Percentiles rank a stretch among this genome's conserved stretches.
These are phyloP conservation scores for Draba incana DNA, from an alignment of 345 rosid genomes.

Conservation along the genomic window DNA sequence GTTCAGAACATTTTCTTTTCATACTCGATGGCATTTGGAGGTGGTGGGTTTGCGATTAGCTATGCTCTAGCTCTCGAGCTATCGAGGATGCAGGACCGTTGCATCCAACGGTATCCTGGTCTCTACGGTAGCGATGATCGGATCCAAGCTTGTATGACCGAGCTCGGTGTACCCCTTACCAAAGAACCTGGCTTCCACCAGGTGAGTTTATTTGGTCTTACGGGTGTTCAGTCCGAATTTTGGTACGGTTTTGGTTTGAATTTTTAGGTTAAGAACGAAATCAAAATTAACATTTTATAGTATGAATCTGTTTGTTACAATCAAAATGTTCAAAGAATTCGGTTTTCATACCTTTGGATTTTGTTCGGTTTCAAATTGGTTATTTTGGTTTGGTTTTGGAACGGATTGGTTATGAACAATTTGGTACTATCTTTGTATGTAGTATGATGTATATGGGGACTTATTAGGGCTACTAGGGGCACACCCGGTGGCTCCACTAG, in stretches of 20 bases:
- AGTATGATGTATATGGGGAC: conserved; percentile 84
- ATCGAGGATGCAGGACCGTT: conserved; percentile 71
- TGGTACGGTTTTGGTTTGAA: no score
- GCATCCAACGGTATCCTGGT: conserved; percentile 79
- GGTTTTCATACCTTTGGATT: not conserved
- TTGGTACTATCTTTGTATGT: conserved; percentile 29
- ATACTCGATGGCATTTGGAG: conserved; percentile 81
- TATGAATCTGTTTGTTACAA: no score
- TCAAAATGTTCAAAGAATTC: no score
- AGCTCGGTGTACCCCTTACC: conserved; percentile 79
- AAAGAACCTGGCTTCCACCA: conserved; percentile 84
- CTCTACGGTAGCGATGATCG: conserved; percentile 85
- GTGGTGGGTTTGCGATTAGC: conserved; percentile 88
- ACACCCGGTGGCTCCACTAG: conserved; percentile 76
- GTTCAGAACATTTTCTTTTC: conserved; percentile 79
- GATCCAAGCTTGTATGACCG: conserved; percentile 86
- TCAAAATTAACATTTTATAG: no score
- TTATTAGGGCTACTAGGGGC: conserved; percentile 73
- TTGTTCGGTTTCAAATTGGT: not conserved
- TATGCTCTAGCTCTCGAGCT: conserved; percentile 68
- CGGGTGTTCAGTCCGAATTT: not conserved
- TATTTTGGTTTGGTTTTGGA: not conserved
- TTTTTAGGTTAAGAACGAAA: no score
- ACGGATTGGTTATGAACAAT: not conserved
- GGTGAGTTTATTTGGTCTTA: conserved; percentile 38